These are phyloP conservation scores for Euphorbia lathyris DNA, from an alignment of 345 rosid species.

Conservation along the genomic window DNA sequence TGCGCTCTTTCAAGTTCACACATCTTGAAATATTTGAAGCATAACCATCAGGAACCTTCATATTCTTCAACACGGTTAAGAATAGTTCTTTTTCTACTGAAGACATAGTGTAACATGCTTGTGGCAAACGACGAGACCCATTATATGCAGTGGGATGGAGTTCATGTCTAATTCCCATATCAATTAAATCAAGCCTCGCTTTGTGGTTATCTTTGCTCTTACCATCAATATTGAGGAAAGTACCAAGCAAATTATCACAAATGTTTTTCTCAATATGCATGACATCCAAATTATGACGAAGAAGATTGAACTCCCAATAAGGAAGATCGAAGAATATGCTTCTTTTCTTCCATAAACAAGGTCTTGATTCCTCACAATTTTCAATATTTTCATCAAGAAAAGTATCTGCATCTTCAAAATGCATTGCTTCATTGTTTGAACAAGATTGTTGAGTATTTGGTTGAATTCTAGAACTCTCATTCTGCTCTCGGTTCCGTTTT, in stretches of 20 bases:
- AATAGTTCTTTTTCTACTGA: background rate
- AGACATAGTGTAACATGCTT: background rate
- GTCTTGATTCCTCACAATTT: too few relatives aligned
- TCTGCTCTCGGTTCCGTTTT: background rate
- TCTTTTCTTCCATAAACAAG: too few relatives aligned
- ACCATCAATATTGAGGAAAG: background rate
- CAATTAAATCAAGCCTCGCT: background rate
- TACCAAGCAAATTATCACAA: background rate
- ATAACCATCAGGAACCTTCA: slow-evolving; percentile 3
- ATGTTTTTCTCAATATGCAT: background rate
- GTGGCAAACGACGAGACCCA: background rate
- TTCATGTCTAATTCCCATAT: background rate
- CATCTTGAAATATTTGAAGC: background rate
- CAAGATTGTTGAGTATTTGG: too few relatives aligned
- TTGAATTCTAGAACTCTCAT: too few relatives aligned
- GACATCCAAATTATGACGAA: too few relatives aligned
- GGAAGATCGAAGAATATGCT: too few relatives aligned
- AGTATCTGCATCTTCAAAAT: background rate
- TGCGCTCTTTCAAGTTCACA: background rate
- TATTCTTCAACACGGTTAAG: background rate
- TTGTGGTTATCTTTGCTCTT: background rate
- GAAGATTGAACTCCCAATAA: too few relatives aligned
- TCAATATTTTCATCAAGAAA: background rate
- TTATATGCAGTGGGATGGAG: background rate
- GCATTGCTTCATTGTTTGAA: too few relatives aligned